A percentile compares a stretch with the other conserved stretches of the same genome.
phyloP scores from a whole-genome alignment of 495 filamentous ascomycete species.

The Cercophora newfieldiana region DNA sequence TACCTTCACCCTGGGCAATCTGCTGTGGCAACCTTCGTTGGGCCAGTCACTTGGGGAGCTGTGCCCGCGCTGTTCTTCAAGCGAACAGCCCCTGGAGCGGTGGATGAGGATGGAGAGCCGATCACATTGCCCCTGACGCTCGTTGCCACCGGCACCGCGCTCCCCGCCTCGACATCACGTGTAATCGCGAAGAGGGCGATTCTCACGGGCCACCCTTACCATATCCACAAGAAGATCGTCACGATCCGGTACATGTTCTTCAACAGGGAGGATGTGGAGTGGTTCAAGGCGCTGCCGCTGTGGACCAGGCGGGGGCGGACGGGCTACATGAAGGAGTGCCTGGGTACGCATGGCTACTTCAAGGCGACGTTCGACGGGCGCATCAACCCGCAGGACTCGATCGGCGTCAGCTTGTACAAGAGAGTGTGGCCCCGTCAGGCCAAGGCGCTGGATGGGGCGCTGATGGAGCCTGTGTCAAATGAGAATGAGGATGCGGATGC shows the following conservation, averaged over 20 bases:
- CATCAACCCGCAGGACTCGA: slow-evolving; percentile 90
- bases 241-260: slow-evolving; percentile 99
- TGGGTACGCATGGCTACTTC: slow-evolving; percentile 98
- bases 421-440: slow-evolving; percentile 80
- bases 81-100: slow-evolving; percentile 38
- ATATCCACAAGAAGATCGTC: slow-evolving; percentile 96
- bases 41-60: slow-evolving; percentile 87
- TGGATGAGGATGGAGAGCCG: slow-evolving; percentile 30
- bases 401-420: slow-evolving; percentile 93
- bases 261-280: slow-evolving; percentile 87
- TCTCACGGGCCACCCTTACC: slow-evolving; percentile 92
- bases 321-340: slow-evolving; percentile 87
- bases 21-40: slow-evolving; percentile 87
- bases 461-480: slow-evolving; percentile 30
- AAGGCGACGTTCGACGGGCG: slow-evolving; percentile 96
- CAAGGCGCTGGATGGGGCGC: slow-evolving; percentile 45
- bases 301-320: slow-evolving; percentile 89
- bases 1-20: slow-evolving; percentile 89
- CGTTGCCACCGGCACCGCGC: slow-evolving; percentile 80
- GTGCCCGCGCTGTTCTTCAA: slow-evolving; percentile 88
- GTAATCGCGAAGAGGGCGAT: slow-evolving; percentile 93
- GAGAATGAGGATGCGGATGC: no score
- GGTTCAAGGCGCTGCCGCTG: slow-evolving; percentile 93
- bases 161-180: slow-evolving; percentile 73
- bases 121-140: slow-evolving; percentile 56